These are phyloP conservation scores for Pestalotiopsis sp. DNA, from an alignment of 2,329 filamentous ascomycete genomes.

Conservation along the genomic window DNA sequence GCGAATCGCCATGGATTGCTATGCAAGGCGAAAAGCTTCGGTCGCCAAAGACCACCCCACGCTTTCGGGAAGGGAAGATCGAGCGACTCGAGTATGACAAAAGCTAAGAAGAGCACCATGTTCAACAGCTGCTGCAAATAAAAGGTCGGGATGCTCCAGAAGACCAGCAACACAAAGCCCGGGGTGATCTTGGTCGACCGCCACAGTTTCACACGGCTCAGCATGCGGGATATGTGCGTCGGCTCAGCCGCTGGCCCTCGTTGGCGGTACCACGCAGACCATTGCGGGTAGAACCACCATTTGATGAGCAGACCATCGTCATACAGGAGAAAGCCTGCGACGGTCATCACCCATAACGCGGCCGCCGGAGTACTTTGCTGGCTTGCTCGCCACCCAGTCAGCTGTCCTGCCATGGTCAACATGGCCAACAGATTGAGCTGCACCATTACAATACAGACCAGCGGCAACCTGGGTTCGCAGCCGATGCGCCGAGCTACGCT, in stretches of 20 bases:
- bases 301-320: conserved; percentile 4
- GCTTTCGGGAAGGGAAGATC: background rate
- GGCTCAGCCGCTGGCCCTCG: background rate
- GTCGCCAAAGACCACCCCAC: background rate
- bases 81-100: background rate
- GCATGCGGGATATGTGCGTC: background rate
- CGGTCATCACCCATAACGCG: background rate
- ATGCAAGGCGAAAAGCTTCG: conserved; percentile 5
- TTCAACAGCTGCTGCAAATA: conserved; percentile 1
- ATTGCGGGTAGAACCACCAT: conserved; percentile 7
- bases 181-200: background rate
- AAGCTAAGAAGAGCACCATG: background rate
- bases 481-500: background rate
- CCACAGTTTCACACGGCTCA: background rate
- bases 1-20: background rate
- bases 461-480: background rate
- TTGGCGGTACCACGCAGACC: conserved; percentile 7
- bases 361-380: too few species aligned
- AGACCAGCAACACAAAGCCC: background rate
- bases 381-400: background rate
- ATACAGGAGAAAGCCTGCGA: background rate
- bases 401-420: background rate
- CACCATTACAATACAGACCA: background rate
- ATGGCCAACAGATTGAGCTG: background rate
- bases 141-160: background rate